Evolutionary conservation across 2,329 filamentous ascomycete genomes (phyloP).

Genomic region (Dothiorella sarmentorum): DNA sequence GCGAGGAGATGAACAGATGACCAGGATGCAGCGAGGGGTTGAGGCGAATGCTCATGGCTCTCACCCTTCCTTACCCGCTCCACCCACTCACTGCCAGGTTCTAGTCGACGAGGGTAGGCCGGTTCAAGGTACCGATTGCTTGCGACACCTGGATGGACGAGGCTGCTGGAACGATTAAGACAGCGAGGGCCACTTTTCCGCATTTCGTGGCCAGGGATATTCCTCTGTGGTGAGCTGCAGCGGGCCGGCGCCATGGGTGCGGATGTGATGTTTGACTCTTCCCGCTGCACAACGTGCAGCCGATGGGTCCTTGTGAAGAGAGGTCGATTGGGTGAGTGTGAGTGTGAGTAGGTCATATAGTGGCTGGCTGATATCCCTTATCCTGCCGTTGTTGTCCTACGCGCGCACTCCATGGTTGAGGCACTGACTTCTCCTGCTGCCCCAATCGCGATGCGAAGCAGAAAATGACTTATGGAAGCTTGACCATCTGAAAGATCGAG

Average conservation of each 20-base stretch:
- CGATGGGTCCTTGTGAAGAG: background rate
- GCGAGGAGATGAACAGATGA: too few relatives aligned
- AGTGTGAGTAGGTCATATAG: background rate
- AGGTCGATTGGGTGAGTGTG: background rate
- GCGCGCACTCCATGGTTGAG: too few relatives aligned
- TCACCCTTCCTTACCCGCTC: too few relatives aligned
- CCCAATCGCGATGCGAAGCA: background rate
- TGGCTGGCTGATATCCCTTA: background rate
- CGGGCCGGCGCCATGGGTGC: background rate
- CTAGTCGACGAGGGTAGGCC: too few relatives aligned
- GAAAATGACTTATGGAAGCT: background rate
- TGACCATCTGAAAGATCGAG: background rate
- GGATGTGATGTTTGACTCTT: background rate
- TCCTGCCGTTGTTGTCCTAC: background rate
- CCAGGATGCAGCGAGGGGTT: too few relatives aligned
- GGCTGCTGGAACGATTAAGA: background rate
- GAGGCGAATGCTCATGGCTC: too few relatives aligned
- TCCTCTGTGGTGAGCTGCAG: background rate
- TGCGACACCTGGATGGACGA: background rate
- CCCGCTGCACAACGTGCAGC: background rate
- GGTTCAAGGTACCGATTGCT: background rate
- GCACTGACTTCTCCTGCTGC: background rate
- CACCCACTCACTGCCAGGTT: too few relatives aligned
- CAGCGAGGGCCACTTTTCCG: background rate
- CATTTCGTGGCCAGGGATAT: background rate